Evolutionary conservation across 2,329 filamentous ascomycete species (phyloP), one percentile per base, ranked within the genome.

Genomic region (Coniochaeta sp.): DNA sequence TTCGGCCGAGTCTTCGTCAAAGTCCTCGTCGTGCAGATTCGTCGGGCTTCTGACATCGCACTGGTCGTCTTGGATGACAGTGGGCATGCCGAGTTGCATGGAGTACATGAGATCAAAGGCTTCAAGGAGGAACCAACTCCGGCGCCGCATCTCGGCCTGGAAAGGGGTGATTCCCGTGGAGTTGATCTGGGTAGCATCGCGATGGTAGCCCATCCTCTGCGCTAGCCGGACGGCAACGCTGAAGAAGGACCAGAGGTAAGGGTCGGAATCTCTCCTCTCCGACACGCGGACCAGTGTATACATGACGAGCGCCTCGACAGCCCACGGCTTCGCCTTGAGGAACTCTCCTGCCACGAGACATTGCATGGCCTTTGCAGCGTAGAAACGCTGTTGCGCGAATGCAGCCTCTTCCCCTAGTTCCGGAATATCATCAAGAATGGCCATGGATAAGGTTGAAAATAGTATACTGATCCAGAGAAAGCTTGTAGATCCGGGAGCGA

Each of bases 1-100:
- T 4, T 67, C 63, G 20, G 65, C 63, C 6, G 67, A 67, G 48
- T 71, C 67, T 60, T 79, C 76, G 58, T 78, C 76, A 58, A 80
- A 80, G 59, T 79, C 77, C 28, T 75, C 70, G 57, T 80, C 76
- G 48, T 65, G 66, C n/a, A 77, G 63, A 57, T 77, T 78, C 5
- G 67, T 62, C 6, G 75, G 75, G 26, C 69, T 62, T 6, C 63
- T 66, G 1, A 71, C 72, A 57, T 78, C 75, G 59, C 68, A 74
- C 40, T 74, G 68, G 10, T 70, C 68, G 20, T 74, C 67, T 51
- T 74, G 67, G 49, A 78, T 67, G 50, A 76, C 32, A 12, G 57
- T 51, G 13, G 58, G 58, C 51, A 61, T 71, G 18, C 76, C 76
- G 10, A 75, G 68, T 60, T 78, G 73, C 55, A 77, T 74, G 5